These are phyloP conservation scores for Ophiosphaerella herpotricha DNA, from an alignment of 2,329 filamentous ascomycete species.

Conservation along the genomic window DNA sequence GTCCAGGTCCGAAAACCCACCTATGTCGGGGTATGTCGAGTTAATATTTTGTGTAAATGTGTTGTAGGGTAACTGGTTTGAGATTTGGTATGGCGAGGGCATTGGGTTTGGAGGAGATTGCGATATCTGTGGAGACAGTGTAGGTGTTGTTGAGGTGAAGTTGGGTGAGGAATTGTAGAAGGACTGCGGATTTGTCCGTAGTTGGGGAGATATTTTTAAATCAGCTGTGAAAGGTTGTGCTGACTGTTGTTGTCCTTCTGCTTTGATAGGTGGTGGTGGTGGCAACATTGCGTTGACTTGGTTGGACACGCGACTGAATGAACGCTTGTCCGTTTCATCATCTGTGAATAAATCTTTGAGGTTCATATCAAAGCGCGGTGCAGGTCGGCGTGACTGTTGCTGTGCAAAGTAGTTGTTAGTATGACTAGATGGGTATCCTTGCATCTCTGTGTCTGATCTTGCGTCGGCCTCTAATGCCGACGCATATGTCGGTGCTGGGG, in stretches of 20 bases:
- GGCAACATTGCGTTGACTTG: slow-evolving; percentile 41
- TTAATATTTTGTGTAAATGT: slow-evolving; percentile 33
- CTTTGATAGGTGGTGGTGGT: slow-evolving; percentile 34
- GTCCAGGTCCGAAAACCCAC: slow-evolving; percentile 55
- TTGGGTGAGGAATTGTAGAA: slow-evolving; percentile 5
- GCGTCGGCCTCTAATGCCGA: slow-evolving; percentile 37
- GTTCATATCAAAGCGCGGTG: slow-evolving; percentile 61
- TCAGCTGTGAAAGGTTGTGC: slow-evolving; percentile 30
- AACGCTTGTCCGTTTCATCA: slow-evolving; percentile 46
- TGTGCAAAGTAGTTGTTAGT: slow-evolving; percentile 23
- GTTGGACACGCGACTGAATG: slow-evolving; percentile 44
- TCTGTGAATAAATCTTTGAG: slow-evolving; percentile 45
- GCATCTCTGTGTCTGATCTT: slow-evolving; percentile 42
- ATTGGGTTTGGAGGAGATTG: slow-evolving; percentile 14
- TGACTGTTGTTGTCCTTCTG: slow-evolving; percentile 20
- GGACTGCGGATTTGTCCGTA: slow-evolving; percentile 28
- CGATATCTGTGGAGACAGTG: slow-evolving; percentile 27
- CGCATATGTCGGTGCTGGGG: slow-evolving; percentile 30
- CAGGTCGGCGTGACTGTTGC: slow-evolving; percentile 45
- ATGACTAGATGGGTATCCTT: slow-evolving; percentile 25
- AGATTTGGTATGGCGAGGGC: slow-evolving; percentile 35
- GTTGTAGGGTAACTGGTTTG: slow-evolving; percentile 36
- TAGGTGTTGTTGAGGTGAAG: slow-evolving; percentile 11
- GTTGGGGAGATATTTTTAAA: slow-evolving; percentile 42
- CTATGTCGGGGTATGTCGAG: slow-evolving; percentile 37